Evolutionary conservation across 257 asterid species (phyloP).

Genomic region (Cynanchum wilfordii): DNA sequence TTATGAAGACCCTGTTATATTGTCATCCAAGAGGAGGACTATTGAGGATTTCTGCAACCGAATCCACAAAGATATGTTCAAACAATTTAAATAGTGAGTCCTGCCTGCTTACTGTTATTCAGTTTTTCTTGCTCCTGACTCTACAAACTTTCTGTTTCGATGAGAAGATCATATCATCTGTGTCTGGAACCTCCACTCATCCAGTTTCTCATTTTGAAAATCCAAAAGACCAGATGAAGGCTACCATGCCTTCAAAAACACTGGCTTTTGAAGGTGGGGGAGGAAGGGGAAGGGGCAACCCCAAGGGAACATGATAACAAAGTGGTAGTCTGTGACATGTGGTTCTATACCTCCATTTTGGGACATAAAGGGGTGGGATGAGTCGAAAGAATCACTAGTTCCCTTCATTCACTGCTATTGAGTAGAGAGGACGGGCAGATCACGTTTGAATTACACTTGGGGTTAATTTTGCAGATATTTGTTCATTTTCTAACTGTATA

Average conservation of each 20-base stretch:
- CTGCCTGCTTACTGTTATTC: neutral
- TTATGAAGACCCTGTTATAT: conserved; percentile 92
- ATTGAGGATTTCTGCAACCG: conserved; percentile 85
- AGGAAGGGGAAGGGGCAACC: neutral
- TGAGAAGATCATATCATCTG: neutral
- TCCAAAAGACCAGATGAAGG: neutral
- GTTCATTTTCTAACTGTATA: neutral
- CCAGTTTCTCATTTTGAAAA: neutral
- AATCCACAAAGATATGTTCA: conserved; percentile 96
- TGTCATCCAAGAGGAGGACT: conserved; percentile 83
- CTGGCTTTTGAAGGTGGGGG: neutral
- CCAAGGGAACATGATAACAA: neutral
- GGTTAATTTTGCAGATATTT: neutral
- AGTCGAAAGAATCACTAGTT: neutral
- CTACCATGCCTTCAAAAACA: neutral
- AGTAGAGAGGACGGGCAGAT: neutral
- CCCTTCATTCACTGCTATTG: neutral
- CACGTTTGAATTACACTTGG: neutral
- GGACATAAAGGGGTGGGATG: neutral
- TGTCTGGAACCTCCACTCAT: neutral
- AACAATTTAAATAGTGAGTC: conserved; percentile 89
- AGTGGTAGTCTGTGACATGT: neutral
- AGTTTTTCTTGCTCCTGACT: neutral
- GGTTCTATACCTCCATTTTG: neutral
- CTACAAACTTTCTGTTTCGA: neutral